phyloP scores from a whole-genome alignment of 148 eudicot species.

The Talinum fruticosum region DNA sequence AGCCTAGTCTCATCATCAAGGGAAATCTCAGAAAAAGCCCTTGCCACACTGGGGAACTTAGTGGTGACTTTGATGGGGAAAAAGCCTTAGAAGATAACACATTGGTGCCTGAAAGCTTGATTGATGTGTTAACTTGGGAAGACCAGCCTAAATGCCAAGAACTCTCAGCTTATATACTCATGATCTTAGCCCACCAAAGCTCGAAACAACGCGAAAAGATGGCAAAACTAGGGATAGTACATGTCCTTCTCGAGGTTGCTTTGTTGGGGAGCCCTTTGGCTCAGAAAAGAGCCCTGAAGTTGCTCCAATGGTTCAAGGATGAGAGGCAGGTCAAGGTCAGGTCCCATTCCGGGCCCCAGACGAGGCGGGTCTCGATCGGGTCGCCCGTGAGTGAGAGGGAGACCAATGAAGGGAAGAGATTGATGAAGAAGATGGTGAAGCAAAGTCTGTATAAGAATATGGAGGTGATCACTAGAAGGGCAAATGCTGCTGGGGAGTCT shows the following conservation, averaged over 20 bases:
- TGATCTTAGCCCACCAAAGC: slow-evolving; percentile 80
- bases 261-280: slow-evolving; percentile 75
- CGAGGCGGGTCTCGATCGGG: slow-evolving; percentile 35
- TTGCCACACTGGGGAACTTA: slow-evolving; percentile 68
- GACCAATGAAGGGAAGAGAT: slow-evolving; percentile 49
- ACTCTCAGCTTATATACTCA: slow-evolving; percentile 59
- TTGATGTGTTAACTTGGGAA: slow-evolving; percentile 78
- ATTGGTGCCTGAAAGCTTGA: slow-evolving; percentile 54
- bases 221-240: slow-evolving; percentile 62
- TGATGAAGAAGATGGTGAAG: slow-evolving; percentile 79
- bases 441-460: slow-evolving; percentile 75
- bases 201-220: slow-evolving; percentile 57
- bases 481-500: slow-evolving; percentile 51
- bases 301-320: slow-evolving; percentile 82
- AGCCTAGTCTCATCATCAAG: slow-evolving; percentile 34
- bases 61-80: slow-evolving; percentile 66
- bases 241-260: slow-evolving; percentile 67
- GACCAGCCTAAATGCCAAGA: slow-evolving; percentile 71
- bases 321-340: slow-evolving; percentile 56
- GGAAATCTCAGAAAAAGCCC: slow-evolving; percentile 59
- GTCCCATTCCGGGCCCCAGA: slow-evolving; percentile 79
- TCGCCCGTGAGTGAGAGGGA: slow-evolving; percentile 46
- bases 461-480: slow-evolving; percentile 77
- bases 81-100: slow-evolving; percentile 54
- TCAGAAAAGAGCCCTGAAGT: slow-evolving; percentile 72